A percentile compares a stretch with the other conserved stretches of the same genome.
phyloP scores from a whole-genome alignment of 768 basidiomycete species.

The Termitomyces sp. region DNA sequence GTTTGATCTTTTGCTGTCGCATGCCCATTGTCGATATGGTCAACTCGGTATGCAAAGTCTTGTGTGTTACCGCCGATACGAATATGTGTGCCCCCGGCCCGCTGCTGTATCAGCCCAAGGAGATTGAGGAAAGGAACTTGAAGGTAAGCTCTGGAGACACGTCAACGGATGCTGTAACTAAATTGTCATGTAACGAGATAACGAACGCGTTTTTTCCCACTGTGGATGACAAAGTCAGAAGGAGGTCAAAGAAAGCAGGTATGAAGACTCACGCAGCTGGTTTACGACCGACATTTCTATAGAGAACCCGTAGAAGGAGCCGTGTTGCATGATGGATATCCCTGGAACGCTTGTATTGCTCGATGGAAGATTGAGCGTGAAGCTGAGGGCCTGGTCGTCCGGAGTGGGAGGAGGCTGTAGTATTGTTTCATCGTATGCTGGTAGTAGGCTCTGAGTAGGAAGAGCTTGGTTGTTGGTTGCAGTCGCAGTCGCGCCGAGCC shows the following conservation, averaged over 20 bases:
- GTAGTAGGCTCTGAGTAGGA: slow-evolving; percentile 28
- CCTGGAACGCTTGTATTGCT: slow-evolving; percentile 27
- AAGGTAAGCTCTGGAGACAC: slow-evolving; percentile 37
- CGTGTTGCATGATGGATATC: slow-evolving; percentile 37
- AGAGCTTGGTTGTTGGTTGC: slow-evolving; percentile 19
- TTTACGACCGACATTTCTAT: slow-evolving; percentile 73
- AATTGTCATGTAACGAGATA: background rate
- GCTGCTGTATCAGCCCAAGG: slow-evolving; percentile 52
- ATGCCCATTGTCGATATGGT: slow-evolving; percentile 33
- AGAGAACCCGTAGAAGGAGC: slow-evolving; percentile 70
- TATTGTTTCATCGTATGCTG: slow-evolving; percentile 50
- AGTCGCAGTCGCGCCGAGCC: background rate
- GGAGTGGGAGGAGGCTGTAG: slow-evolving; percentile 50
- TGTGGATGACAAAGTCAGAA: slow-evolving; percentile 16
- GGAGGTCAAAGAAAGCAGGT: background rate
- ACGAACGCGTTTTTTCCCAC: slow-evolving; percentile 53
- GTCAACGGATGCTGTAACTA: slow-evolving; percentile 2
- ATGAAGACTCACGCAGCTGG: slow-evolving; percentile 54
- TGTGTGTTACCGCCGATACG: slow-evolving; percentile 68
- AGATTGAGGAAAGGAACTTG: slow-evolving; percentile 63
- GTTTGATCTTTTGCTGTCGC: slow-evolving; percentile 41
- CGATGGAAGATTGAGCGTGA: slow-evolving; percentile 38
- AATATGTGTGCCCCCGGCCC: slow-evolving; percentile 50
- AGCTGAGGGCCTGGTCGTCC: slow-evolving; percentile 36
- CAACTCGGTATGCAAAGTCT: slow-evolving; percentile 44